Conservation (phyloP, 768 basidiomycete species). For the Imleria badia region DNA sequence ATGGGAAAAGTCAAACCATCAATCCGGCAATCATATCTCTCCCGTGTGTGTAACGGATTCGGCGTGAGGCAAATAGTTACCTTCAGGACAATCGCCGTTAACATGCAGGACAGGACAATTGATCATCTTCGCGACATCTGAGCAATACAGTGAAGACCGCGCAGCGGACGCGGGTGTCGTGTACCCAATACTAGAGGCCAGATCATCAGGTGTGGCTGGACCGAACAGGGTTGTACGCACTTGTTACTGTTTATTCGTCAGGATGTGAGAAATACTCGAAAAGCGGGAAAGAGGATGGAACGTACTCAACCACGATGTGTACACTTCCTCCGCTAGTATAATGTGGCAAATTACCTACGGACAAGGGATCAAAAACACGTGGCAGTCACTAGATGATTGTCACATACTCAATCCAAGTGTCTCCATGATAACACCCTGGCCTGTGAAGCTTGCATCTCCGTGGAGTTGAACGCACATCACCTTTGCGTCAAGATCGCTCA, state of each 20-base stretch:
- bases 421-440: conserved; percentile 91
- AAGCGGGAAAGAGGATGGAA: conserved; percentile 7
- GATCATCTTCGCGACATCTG: conserved; percentile 88
- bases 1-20: background rate
- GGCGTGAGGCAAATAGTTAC: conserved; percentile 28
- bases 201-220: background rate
- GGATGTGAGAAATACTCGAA: background rate
- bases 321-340: conserved; percentile 90
- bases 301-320: conserved; percentile 89
- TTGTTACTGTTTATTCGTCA: conserved; percentile 35
- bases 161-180: conserved; percentile 85
- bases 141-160: conserved; percentile 85
- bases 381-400: background rate
- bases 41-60: too few relatives aligned
- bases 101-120: conserved; percentile 87
- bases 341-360: conserved; percentile 79
- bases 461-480: conserved; percentile 91
- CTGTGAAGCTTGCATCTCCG: conserved; percentile 89
- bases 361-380: background rate
- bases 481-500: conserved; percentile 36
- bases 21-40: background rate
- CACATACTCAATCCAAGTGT: conserved; percentile 73
- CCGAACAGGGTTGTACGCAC: background rate
- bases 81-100: conserved; percentile 90
- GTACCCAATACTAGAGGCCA: conserved; percentile 73